phyloP scores from a whole-genome alignment of 169 alveolate genomes.

The Plasmodium gonderi region DNA sequence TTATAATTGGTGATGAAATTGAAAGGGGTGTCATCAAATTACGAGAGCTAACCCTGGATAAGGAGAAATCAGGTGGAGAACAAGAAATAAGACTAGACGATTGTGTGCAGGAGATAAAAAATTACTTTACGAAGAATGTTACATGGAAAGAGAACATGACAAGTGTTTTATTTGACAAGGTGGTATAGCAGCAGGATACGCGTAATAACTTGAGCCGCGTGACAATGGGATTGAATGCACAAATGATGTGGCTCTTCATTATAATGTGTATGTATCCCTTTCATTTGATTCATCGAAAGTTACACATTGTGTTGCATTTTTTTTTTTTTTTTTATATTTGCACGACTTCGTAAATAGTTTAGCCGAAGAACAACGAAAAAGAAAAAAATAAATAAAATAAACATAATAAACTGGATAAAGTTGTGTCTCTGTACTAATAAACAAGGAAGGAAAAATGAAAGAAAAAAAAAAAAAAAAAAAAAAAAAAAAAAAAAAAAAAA shows the following conservation, averaged over 20 bases:
- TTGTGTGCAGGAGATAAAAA: conserved; percentile 51
- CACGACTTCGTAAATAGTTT: background rate
- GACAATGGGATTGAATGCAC: background rate
- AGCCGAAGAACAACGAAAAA: background rate
- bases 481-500: background rate
- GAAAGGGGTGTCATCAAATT: conserved; percentile 61
- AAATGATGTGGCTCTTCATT: too few species aligned
- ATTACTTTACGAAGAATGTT: conserved; percentile 18
- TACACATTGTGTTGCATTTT: too few species aligned
- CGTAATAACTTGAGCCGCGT: background rate
- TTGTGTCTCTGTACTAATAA: too few species aligned
- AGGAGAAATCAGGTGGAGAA: conserved; percentile 51
- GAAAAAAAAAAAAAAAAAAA: background rate
- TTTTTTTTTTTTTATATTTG: too few species aligned
- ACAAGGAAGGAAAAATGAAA: too few species aligned
- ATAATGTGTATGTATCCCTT: too few species aligned
- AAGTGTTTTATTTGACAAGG: conserved; percentile 16
- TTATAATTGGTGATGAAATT: conserved; percentile 76
- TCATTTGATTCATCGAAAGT: too few species aligned
- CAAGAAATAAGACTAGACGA: conserved; percentile 40
- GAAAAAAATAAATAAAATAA: background rate
- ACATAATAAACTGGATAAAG: background rate
- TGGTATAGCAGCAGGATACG: background rate
- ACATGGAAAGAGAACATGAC: conserved; percentile 47
- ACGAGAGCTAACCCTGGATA: conserved; percentile 59